These are phyloP conservation scores for Lasiosphaeriaceae sp. DNA, from an alignment of 495 filamentous ascomycete genomes.

Conservation along the genomic window DNA sequence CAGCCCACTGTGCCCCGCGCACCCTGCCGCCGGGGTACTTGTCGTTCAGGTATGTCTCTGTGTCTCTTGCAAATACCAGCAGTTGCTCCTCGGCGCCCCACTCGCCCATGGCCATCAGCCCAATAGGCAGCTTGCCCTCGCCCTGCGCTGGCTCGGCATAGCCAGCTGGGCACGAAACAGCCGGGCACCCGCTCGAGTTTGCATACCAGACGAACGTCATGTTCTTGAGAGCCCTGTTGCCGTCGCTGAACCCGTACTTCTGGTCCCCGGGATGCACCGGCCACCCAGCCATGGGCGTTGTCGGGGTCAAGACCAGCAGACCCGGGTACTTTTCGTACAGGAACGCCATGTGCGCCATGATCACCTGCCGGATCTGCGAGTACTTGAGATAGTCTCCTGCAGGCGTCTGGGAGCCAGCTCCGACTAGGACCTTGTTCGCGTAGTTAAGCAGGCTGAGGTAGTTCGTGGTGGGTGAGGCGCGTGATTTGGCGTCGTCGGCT, in stretches of 20 bases:
- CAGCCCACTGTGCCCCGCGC: constrained; percentile 39
- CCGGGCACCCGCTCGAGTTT: constrained; percentile 77
- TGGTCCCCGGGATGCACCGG: constrained; percentile 48
- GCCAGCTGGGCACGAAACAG: constrained; percentile 74
- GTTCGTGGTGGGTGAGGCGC: constrained; percentile 16
- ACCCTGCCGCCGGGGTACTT: constrained; percentile 34
- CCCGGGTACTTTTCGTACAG: constrained; percentile 72
- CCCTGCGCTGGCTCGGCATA: constrained; percentile 54
- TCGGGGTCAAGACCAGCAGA: constrained; percentile 75
- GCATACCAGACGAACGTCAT: constrained; percentile 91
- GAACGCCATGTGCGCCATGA: constrained; percentile 79
- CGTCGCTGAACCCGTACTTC: constrained; percentile 66
- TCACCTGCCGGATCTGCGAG: constrained; percentile 66
- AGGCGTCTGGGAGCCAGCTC: constrained; percentile 58
- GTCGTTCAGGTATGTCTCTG: constrained; percentile 49
- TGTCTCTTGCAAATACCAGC: constrained; percentile 68
- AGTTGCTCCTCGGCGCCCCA: constrained; percentile 84
- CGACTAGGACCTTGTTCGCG: constrained; percentile 70
- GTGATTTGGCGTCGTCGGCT: constrained; percentile 33
- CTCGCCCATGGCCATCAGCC: constrained; percentile 85
- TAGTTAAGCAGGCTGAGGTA: constrained; percentile 50
- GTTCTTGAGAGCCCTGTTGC: constrained; percentile 63
- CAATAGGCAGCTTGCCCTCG: constrained; percentile 58
- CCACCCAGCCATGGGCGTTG: constrained; percentile 74
- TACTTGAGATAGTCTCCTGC: constrained; percentile 68